phyloP scores from a whole-genome alignment of 805 yeast genomes.

The Wickerhamiella dianesei region DNA sequence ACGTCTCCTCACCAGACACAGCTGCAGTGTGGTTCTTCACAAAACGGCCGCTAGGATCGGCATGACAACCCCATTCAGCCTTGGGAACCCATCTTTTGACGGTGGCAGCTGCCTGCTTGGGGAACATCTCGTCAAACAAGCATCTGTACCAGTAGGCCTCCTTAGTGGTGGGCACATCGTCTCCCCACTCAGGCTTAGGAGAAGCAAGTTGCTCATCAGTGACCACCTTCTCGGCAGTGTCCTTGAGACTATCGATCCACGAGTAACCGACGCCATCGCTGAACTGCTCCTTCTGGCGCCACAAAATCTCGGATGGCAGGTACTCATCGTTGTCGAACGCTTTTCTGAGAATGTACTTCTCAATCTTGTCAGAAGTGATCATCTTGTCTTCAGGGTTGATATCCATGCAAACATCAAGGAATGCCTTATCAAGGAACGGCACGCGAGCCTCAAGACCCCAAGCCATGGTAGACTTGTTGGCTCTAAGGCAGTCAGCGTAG shows the following conservation, averaged over 20 bases:
- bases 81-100: conserved; percentile 99
- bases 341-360: conserved; percentile 91
- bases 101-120: conserved; percentile 84
- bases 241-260: conserved; percentile 97
- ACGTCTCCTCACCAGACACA: conserved; percentile 23
- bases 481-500: conserved; percentile 93
- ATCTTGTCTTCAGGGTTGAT: conserved; percentile 86
- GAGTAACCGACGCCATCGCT: conserved; percentile 99
- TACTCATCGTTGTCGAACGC: conserved; percentile 92
- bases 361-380: conserved; percentile 66
- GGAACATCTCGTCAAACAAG: conserved; percentile 88
- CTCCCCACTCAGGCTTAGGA: conserved; percentile 95
- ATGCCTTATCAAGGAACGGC: conserved; percentile 92
- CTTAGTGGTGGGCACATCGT: conserved; percentile 87
- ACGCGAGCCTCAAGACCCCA: conserved; percentile 99
- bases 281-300: conserved; percentile 99
- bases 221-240: conserved; percentile 75
- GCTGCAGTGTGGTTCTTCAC: conserved; percentile 79
- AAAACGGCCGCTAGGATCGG: conserved; percentile 95
- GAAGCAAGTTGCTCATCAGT: conserved; percentile 80
- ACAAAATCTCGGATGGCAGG: conserved; percentile 88
- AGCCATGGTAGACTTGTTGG: conserved; percentile 98
- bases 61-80: conserved; percentile 99
- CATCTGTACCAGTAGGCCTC: conserved; percentile 99
- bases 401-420: conserved; percentile 86